Conservation (phyloP, 352 stramenopile genomes). For the Peronospora farinosa region DNA sequence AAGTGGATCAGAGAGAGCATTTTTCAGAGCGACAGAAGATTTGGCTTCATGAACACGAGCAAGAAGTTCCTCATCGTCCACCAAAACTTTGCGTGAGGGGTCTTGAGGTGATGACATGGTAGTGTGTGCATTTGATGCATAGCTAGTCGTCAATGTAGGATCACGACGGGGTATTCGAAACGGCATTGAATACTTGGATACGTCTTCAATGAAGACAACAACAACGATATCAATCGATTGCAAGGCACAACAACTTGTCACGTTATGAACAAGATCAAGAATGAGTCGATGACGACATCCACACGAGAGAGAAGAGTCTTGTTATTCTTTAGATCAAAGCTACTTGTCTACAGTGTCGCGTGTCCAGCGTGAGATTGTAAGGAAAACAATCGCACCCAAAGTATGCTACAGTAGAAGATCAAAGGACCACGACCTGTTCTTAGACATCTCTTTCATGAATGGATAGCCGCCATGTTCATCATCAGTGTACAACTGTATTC, state of each 20-base stretch:
- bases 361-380: not conserved
- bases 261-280: not conserved
- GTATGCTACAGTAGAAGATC: too few relatives aligned
- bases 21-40: constrained; percentile 15
- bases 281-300: not conserved
- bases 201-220: not conserved
- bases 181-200: constrained; percentile 9
- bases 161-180: constrained; percentile 14
- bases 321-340: not conserved
- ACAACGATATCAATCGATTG: not conserved
- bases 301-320: not conserved
- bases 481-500: too few relatives aligned
- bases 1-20: constrained; percentile 17
- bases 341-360: too few relatives aligned
- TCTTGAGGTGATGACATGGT: constrained; percentile 8
- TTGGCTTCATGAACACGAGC: constrained; percentile 12
- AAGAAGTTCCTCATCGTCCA: constrained; percentile 28
- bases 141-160: constrained; percentile 7
- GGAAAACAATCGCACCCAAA: too few relatives aligned
- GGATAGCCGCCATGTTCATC: too few relatives aligned
- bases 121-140: constrained; percentile 11
- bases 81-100: constrained; percentile 15
- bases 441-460: too few relatives aligned
- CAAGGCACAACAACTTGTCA: not conserved
- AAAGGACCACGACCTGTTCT: too few relatives aligned